phyloP scores from a whole-genome alignment of 1,284 basidiomycete genomes.

The Papiliotrema laurentii region DNA sequence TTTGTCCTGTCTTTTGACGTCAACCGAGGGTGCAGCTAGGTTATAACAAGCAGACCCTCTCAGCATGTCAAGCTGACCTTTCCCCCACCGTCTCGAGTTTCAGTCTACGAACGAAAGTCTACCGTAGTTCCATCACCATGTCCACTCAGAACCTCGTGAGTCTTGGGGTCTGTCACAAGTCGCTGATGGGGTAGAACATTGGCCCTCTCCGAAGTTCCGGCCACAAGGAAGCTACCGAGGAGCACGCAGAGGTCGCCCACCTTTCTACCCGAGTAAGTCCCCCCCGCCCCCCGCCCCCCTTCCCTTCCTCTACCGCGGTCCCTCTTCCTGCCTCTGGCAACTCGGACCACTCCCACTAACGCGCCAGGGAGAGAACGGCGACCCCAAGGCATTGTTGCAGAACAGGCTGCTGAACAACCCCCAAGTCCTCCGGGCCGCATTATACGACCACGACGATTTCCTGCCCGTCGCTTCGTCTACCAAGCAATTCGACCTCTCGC shows the following conservation, averaged over 20 bases:
- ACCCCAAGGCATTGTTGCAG: conserved; percentile 19
- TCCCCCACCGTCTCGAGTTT: too few species aligned
- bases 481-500: conserved; percentile 18
- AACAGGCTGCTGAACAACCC: conserved; percentile 18
- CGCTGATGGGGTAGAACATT: conserved; percentile 14
- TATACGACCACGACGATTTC: conserved; percentile 27
- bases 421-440: conserved; percentile 18
- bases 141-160: conserved; percentile 24
- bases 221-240: conserved; percentile 26
- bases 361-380: conserved; percentile 19
- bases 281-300: background rate
- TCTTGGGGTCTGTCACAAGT: background rate
- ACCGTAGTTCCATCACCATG: too few species aligned
- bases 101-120: too few species aligned
- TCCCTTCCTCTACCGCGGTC: background rate
- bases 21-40: too few species aligned
- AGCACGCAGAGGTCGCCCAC: conserved; percentile 19
- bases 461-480: conserved; percentile 22
- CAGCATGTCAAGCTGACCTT: too few species aligned
- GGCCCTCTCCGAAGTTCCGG: conserved; percentile 21
- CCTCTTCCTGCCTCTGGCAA: background rate
- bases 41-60: too few species aligned
- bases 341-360: too few species aligned
- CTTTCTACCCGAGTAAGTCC: conserved; percentile 12
- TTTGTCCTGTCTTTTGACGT: too few species aligned